Evolutionary conservation across 257 asterid genomes (phyloP).

Genomic region (Jacaranda mimosifolia): DNA sequence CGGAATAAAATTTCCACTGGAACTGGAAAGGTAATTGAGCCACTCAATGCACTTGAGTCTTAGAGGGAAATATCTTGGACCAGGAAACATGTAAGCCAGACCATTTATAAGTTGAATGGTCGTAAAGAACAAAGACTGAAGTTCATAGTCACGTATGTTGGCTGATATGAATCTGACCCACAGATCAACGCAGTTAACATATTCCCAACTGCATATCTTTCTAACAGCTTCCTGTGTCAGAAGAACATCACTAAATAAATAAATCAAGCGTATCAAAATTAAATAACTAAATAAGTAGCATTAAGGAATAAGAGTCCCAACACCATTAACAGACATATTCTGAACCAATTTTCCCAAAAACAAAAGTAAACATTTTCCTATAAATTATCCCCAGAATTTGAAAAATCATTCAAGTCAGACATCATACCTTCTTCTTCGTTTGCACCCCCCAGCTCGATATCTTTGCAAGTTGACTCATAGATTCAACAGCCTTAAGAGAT

Average conservation of each 20-base stretch:
- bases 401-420: not conserved
- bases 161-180: constrained; percentile 87
- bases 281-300: not conserved
- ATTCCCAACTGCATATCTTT: constrained; percentile 92
- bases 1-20: constrained; percentile 79
- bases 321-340: not conserved
- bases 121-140: constrained; percentile 63
- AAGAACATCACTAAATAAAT: constrained; percentile 5
- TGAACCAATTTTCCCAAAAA: not conserved
- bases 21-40: constrained; percentile 79
- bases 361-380: not conserved
- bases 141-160: constrained; percentile 63
- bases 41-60: constrained; percentile 87
- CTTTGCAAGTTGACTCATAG: constrained; percentile 73
- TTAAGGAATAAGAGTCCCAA: not conserved
- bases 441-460: constrained; percentile 65
- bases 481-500: constrained; percentile 64
- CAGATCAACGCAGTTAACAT: constrained; percentile 75
- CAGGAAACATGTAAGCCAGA: constrained; percentile 76
- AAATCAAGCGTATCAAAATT: not conserved
- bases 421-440: constrained; percentile 81
- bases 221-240: constrained; percentile 76
- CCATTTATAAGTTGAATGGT: constrained; percentile 77
- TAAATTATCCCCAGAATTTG: not conserved
- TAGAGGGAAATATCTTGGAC: constrained; percentile 91